Base-by-base conservation (phyloP, 352 stramenopile genomes). In the Phytopythium ostracodes region DNA sequence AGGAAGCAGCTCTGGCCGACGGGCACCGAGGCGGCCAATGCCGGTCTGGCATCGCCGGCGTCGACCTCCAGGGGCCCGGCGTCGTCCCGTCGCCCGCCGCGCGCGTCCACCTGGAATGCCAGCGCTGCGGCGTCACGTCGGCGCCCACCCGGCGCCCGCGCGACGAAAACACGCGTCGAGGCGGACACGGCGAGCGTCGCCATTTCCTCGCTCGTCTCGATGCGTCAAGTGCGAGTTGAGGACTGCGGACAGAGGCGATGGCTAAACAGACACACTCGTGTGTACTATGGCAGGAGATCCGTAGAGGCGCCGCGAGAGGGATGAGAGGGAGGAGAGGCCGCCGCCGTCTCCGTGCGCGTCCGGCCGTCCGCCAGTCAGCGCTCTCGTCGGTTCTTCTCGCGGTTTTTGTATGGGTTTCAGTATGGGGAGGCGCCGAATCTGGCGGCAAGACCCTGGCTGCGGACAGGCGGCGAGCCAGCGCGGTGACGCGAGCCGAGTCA, bases 281-380 rank as follows among this genome's bases (percentile, higher is more conserved):
- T 33, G 29, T 33, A 33, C 29, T 33, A 7, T 33, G 4, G n/a
- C n/a, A n/a, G 33, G 33, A 14, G 33, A 38, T 38, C 33, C 10
- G 14, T 38, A 10, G 10, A 38, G 14, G 33, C 6, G 33, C 33
- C 6, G 33, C 33, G 33, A 14, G 14, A 11, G 33, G 7, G 29
- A 3, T 33, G 4, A 8, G 4, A 38, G 33, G 33, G 33, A n/a
- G 33, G 33, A 38, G 10, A 38, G 10, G 33, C 6, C 33, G 33
- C 33, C 33, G 33, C n/a, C 10, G 33, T 10, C n/a, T 10, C 33
- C 10, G 33, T 10, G 33, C 33, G 33, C 50, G 8, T 43, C 18
- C 29, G 29, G 50, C 52, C 52, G 52, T 58, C 52, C 52, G 52
- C 52, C 52, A 58, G 52, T 58, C 52, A 58, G 52, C 52, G 52